Percentiles rank a stretch among this genome's conserved stretches.
Evolutionary conservation across 1,284 basidiomycete species (phyloP).

Genomic region (Cutaneotrichosporon daszewskae): DNA sequence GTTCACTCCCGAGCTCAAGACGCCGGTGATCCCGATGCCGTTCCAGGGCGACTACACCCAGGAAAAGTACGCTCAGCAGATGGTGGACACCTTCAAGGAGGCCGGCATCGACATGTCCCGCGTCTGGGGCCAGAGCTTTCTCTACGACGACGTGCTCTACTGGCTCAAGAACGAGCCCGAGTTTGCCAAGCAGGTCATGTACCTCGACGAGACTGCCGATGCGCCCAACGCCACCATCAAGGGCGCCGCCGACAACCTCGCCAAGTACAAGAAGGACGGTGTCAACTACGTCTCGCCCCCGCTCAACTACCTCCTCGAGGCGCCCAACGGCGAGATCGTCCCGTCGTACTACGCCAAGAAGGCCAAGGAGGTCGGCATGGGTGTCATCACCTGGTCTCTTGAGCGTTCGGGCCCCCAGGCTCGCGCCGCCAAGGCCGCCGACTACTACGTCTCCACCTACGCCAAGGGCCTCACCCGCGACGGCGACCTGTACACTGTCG

Average conservation of each 20-base stretch:
- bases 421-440: constrained; percentile 1
- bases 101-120: constrained; percentile 4
- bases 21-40: constrained; percentile 15
- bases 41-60: constrained; percentile 19
- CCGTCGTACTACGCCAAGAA: constrained; percentile 14
- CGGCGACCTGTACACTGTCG: constrained; percentile 12
- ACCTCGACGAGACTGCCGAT: constrained; percentile 15
- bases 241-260: constrained; percentile 7
- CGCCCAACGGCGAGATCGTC: constrained; percentile 11
- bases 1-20: constrained; percentile 20
- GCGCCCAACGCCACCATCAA: background rate
- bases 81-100: constrained; percentile 15
- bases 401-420: constrained; percentile 15
- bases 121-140: constrained; percentile 20
- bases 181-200: constrained; percentile 16
- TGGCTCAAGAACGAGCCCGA: constrained; percentile 15
- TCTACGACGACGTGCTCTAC: constrained; percentile 16
- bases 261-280: constrained; percentile 8
- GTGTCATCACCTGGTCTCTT: constrained; percentile 17
- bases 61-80: constrained; percentile 15
- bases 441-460: constrained; percentile 15
- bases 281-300: constrained; percentile 16
- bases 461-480: constrained; percentile 10
- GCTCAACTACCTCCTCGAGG: constrained; percentile 12
- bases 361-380: constrained; percentile 14